Evolutionary conservation across 1,284 basidiomycete genomes (phyloP).

Genomic region (Malassezia caprae): DNA sequence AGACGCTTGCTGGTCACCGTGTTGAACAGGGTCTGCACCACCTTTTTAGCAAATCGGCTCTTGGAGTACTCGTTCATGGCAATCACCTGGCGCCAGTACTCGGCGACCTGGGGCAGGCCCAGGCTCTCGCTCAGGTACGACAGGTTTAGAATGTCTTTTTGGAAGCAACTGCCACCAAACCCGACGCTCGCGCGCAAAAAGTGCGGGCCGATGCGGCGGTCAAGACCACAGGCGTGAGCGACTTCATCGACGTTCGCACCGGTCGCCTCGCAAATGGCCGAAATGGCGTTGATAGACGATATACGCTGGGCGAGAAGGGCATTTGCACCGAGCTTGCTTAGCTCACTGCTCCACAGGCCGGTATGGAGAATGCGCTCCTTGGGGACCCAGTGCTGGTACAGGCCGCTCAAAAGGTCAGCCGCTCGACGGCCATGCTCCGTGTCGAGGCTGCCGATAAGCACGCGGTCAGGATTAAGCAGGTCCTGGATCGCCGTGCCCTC

Average conservation of each 20-base stretch:
- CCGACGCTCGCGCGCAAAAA: conserved; percentile 91
- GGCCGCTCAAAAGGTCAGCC: conserved; percentile 62
- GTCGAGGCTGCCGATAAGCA: conserved; percentile 89
- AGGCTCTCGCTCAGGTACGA: conserved; percentile 84
- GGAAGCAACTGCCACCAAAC: conserved; percentile 97
- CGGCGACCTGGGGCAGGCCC: conserved; percentile 91
- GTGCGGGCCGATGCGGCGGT: conserved; percentile 83
- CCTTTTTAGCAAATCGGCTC: conserved; percentile 48
- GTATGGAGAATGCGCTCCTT: conserved; percentile 76
- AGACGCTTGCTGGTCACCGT: conserved; percentile 94
- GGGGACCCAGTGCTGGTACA: conserved; percentile 96
- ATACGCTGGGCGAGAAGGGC: conserved; percentile 93
- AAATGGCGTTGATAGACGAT: conserved; percentile 93
- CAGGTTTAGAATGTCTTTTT: conserved; percentile 82
- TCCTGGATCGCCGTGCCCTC: conserved; percentile 92
- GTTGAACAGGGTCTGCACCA: conserved; percentile 72
- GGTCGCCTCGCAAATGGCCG: conserved; percentile 98
- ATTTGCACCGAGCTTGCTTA: conserved; percentile 96
- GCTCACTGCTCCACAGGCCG: conserved; percentile 95
- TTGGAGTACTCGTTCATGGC: conserved; percentile 47
- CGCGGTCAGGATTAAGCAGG: conserved; percentile 79
- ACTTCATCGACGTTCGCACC: conserved; percentile 98
- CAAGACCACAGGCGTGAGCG: conserved; percentile 82
- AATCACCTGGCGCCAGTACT: conserved; percentile 66
- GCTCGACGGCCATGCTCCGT: conserved; percentile 73